Evolutionary conservation across 352 stramenopile genomes (phyloP).

Genomic region (Elongisporangium prolatum): DNA sequence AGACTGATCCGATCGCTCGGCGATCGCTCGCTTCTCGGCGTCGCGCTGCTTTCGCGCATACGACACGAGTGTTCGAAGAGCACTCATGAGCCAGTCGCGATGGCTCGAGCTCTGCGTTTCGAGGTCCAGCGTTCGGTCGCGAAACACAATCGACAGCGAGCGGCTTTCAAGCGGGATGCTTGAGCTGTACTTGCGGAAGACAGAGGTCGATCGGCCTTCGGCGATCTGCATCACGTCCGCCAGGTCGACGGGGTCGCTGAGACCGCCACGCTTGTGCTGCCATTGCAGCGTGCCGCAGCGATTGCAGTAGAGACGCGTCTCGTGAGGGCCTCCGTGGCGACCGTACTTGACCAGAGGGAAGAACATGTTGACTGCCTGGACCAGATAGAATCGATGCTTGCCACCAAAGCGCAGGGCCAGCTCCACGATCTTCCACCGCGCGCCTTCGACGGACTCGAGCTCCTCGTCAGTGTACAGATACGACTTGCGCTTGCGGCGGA

Average conservation of each 20-base stretch:
- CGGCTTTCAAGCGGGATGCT: conserved; percentile 32
- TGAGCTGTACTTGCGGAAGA: conserved; percentile 76
- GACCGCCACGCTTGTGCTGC: conserved; percentile 77
- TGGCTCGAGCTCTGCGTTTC: conserved; percentile 72
- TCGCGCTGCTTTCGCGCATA: conserved; percentile 69
- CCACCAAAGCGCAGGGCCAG: conserved; percentile 81
- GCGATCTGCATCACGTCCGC: conserved; percentile 65
- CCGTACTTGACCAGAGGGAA: conserved; percentile 79
- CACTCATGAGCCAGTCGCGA: conserved; percentile 80
- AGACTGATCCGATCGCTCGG: conserved; percentile 22
- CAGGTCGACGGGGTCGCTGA: conserved; percentile 70
- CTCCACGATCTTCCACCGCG: conserved; percentile 84
- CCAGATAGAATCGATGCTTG: conserved; percentile 79
- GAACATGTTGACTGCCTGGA: conserved; percentile 88
- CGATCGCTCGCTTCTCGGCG: conserved; percentile 74
- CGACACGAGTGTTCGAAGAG: conserved; percentile 64
- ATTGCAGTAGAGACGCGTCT: conserved; percentile 77
- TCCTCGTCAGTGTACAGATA: conserved; percentile 81
- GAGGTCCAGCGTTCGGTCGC: conserved; percentile 69
- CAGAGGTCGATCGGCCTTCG: conserved; percentile 59
- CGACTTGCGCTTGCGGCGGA: conserved; percentile 67
- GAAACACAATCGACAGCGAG: conserved; percentile 78
- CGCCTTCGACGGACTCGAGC: conserved; percentile 71
- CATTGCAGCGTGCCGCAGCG: conserved; percentile 77
- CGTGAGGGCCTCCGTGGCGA: conserved; percentile 58